Conservation (phyloP, 768 basidiomycete genomes). For the Myochromella boudieri region DNA sequence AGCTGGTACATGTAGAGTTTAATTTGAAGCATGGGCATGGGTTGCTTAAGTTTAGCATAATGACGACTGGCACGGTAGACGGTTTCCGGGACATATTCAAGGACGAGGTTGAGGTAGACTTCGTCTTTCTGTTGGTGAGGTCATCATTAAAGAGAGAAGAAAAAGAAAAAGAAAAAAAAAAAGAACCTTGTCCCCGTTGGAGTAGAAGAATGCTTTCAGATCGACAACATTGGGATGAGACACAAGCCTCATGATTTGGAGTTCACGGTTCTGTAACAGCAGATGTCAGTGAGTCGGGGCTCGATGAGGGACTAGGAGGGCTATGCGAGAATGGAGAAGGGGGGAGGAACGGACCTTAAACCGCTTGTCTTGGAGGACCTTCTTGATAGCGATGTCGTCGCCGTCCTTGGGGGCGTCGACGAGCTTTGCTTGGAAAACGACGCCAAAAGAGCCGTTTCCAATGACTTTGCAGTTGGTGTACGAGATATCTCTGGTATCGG, state of each 20-base stretch:
- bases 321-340: slow-evolving; percentile 15
- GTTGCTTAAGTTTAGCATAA: slow-evolving; percentile 99
- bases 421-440: slow-evolving; percentile 95
- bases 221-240: slow-evolving; percentile 98
- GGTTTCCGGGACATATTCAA: slow-evolving; percentile 99
- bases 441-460: slow-evolving; percentile 98
- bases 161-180: slow-evolving; percentile 8
- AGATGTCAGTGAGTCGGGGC: slow-evolving; percentile 5
- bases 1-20: slow-evolving; percentile 99
- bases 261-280: slow-evolving; percentile 84
- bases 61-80: slow-evolving; percentile 98
- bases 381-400: slow-evolving; percentile 99
- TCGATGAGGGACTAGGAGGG: slow-evolving; percentile 3
- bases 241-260: slow-evolving; percentile 98
- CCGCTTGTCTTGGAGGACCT: slow-evolving; percentile 98
- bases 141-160: slow-evolving; percentile 4
- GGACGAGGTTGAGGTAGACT: slow-evolving; percentile 98
- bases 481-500: slow-evolving; percentile 81
- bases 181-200: slow-evolving; percentile 96
- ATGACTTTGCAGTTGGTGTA: slow-evolving; percentile 99
- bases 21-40: slow-evolving; percentile 99
- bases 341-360: slow-evolving; percentile 81
- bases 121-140: slow-evolving; percentile 82
- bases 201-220: slow-evolving; percentile 97
- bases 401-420: slow-evolving; percentile 60